Percentiles rank a stretch among this genome's conserved stretches.
Evolutionary conservation across 1,284 basidiomycete genomes (phyloP).

Genomic region (Cutaneotrichosporon cyanovorans): DNA sequence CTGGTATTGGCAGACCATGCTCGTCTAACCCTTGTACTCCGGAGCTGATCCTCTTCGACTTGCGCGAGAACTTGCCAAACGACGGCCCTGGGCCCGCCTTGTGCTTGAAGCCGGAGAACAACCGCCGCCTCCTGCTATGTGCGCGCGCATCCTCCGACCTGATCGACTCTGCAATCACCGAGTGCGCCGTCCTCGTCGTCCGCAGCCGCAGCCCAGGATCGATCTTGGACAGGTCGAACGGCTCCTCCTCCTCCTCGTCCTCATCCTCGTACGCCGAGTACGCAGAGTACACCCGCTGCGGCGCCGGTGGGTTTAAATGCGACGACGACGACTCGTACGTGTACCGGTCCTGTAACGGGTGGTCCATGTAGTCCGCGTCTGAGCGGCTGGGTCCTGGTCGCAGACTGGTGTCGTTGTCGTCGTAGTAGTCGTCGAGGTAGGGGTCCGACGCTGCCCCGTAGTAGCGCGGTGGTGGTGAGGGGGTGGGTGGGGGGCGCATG

Average conservation of each 20-base stretch:
- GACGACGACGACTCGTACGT: neutral
- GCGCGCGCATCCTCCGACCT: conserved; percentile 66
- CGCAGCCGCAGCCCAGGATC: conserved; percentile 78
- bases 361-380: conserved; percentile 3
- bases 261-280: conserved; percentile 12
- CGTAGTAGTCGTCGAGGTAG: neutral
- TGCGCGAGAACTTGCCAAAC: neutral
- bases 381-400: neutral
- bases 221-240: conserved; percentile 49
- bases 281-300: neutral
- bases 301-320: neutral
- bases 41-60: neutral
- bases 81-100: neutral
- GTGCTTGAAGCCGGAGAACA: conserved; percentile 48
- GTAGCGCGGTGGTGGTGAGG: no score
- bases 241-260: conserved; percentile 27
- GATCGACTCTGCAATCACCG: conserved; percentile 77
- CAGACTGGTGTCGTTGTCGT: neutral
- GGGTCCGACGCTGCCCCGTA: neutral
- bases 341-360: conserved; percentile 1
- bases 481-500: conserved; percentile 1
- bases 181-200: conserved; percentile 79
- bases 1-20: neutral
- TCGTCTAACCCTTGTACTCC: neutral
- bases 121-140: conserved; percentile 48